phyloP scores from a whole-genome alignment of 2,329 filamentous ascomycete genomes.

The Monilinia laxa region DNA sequence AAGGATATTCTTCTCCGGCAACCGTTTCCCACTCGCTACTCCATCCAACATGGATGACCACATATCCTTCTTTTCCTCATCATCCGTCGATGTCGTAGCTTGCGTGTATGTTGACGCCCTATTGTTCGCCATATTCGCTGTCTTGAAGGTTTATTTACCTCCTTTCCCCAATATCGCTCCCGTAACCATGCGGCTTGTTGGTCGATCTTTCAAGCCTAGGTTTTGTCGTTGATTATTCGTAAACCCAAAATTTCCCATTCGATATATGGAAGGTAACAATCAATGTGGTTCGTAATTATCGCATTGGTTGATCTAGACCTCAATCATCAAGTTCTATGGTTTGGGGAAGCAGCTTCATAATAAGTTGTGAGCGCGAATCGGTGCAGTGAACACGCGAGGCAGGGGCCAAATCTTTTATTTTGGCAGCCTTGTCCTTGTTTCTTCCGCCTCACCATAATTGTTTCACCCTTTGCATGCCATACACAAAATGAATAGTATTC shows the following conservation, averaged over 20 bases:
- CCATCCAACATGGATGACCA: constrained; percentile 93
- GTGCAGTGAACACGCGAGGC: constrained; percentile 24
- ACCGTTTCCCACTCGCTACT: constrained; percentile 82
- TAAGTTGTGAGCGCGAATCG: constrained; percentile 30
- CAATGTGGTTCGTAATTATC: constrained; percentile 16
- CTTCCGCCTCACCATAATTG: constrained; percentile 5
- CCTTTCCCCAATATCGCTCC: constrained; percentile 22
- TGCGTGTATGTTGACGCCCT: constrained; percentile 50
- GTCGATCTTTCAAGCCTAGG: constrained; percentile 10
- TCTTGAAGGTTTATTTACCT: constrained; percentile 22
- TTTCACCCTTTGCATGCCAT: neutral
- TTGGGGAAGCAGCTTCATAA: constrained; percentile 26
- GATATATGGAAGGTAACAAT: constrained; percentile 9
- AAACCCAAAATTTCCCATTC: constrained; percentile 10
- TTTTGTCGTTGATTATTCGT: constrained; percentile 12
- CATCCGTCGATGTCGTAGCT: constrained; percentile 52
- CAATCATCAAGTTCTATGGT: constrained; percentile 13
- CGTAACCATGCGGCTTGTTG: constrained; percentile 22
- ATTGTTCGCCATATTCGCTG: constrained; percentile 35
- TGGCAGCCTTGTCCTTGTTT: constrained; percentile 18
- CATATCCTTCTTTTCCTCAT: constrained; percentile 75
- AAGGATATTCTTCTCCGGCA: constrained; percentile 89
- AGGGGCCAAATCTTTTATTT: constrained; percentile 21
- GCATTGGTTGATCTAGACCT: constrained; percentile 19
- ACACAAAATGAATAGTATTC: constrained; percentile 81